Evolutionary conservation across 2,329 filamentous ascomycete genomes (phyloP), one percentile per base, ranked within the genome.

Genomic region (Dothiorella sarmentorum): DNA sequence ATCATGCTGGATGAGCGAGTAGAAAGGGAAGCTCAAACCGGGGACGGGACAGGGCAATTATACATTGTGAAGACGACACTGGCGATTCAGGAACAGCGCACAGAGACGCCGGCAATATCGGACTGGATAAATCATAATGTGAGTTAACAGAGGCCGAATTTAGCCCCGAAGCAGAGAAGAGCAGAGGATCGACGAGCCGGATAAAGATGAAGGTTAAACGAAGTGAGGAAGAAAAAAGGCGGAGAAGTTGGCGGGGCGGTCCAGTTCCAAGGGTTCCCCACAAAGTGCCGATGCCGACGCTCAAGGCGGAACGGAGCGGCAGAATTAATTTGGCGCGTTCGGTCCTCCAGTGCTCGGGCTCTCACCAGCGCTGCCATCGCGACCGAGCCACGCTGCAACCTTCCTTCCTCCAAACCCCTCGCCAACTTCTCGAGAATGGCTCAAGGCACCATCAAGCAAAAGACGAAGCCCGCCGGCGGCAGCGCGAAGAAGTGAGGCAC

Each of bases 391-490:
- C 15, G 13, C 20, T 35, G 47, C 47, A 24, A 38, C 20, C 9
- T 24, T 20, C 18, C 29, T 17, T 15, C 27, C 3, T 15, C n/a
- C 45, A 27, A 13, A 17, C 10, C 45, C 18, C 17, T 49, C 29
- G 5, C 11, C 17, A 20, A 7, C 9, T 18, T 13, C 31, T 20
- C n/a, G 4, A 22, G 47, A 61, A 80, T 80, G 78, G 76, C 77
- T 18, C 78, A 80, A 73, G 77, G 77, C 60, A 66, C 70, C 33
- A 65, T 81, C 57, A 81, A 81, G 65, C 64, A 66, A 68, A 64
- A 69, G 77, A 78, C 78, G 68, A 49, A 53, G 51, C 52, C 33
- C 42, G 43, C 37, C 42, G 52, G 22, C 35, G 51, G 35, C n/a
- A 43, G 40, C 4, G 42, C 49, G 18, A 49, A 55, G 26, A 57